Evolutionary conservation across 371 early-diverging fungal species (phyloP).

Genomic region (Mucor irregularis): DNA sequence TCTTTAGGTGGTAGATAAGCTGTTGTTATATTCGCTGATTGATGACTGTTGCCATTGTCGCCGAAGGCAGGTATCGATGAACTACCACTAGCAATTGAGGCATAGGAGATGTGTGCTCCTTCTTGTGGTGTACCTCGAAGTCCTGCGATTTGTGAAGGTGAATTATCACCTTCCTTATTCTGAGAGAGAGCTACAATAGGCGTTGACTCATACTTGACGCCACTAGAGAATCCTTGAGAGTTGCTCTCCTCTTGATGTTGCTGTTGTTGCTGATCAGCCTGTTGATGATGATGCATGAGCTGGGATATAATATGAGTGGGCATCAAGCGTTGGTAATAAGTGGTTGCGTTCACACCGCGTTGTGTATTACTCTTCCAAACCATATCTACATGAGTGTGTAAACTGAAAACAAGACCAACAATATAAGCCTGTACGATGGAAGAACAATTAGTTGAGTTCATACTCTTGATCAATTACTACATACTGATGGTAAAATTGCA

Average conservation of each 20-base stretch:
- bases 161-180: background rate
- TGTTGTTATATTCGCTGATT: background rate
- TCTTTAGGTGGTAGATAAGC: background rate
- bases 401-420: constrained; percentile 92
- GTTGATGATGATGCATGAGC: constrained; percentile 25
- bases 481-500: constrained; percentile 73
- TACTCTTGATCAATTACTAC: background rate
- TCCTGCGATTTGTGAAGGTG: background rate
- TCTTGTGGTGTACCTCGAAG: constrained; percentile 7
- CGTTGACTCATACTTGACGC: constrained; percentile 13
- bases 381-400: constrained; percentile 88
- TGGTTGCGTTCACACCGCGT: constrained; percentile 10
- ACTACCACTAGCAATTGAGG: constrained; percentile 4
- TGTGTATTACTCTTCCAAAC: constrained; percentile 71
- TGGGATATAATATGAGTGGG: constrained; percentile 49
- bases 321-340: constrained; percentile 37
- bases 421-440: constrained; percentile 64
- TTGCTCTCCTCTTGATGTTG: constrained; percentile 5
- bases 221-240: constrained; percentile 3
- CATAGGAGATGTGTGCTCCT: background rate
- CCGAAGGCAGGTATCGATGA: background rate
- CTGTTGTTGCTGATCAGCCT: constrained; percentile 30
- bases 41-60: background rate
- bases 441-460: background rate
- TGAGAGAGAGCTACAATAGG: constrained; percentile 44